These are phyloP conservation scores for Sphagnum fallax DNA, from an alignment of 228 moss, liverwort and hornwort genomes.

Conservation along the genomic window DNA sequence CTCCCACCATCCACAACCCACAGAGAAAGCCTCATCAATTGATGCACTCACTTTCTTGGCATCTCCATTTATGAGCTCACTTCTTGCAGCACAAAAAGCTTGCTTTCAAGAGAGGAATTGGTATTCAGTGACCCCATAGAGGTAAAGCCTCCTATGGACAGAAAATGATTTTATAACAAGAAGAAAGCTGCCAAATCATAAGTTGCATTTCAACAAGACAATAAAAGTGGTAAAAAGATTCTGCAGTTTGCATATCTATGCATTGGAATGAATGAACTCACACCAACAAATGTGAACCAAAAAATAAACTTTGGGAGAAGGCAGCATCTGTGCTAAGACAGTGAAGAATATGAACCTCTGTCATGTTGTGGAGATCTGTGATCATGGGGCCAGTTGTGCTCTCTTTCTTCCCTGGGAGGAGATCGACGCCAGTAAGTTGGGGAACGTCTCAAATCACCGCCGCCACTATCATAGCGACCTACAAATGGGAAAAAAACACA, in stretches of 20 bases:
- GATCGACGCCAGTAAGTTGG: slow-evolving; percentile 42
- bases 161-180: not conserved
- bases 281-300: not conserved
- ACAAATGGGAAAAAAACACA: not conserved
- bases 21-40: not conserved
- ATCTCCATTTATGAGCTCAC: not conserved
- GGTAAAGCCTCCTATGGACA: not conserved
- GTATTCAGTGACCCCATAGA: not conserved
- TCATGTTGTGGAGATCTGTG: slow-evolving; percentile 48
- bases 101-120: not conserved
- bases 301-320: not conserved
- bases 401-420: slow-evolving; percentile 52
- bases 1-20: slow-evolving; percentile 14
- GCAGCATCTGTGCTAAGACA: not conserved
- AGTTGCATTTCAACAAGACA: not conserved
- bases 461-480: not conserved
- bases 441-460: slow-evolving; percentile 16
- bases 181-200: not conserved
- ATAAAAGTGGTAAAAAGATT: not conserved
- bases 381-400: slow-evolving; percentile 20
- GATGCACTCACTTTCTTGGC: not conserved
- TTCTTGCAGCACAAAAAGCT: not conserved
- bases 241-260: not conserved
- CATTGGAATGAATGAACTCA: not conserved
- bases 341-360: slow-evolving; percentile 22